Evolutionary conservation across 805 yeast genomes (phyloP), one percentile per base, ranked within the genome.

Genomic region (Barnettozyma vustinii): DNA sequence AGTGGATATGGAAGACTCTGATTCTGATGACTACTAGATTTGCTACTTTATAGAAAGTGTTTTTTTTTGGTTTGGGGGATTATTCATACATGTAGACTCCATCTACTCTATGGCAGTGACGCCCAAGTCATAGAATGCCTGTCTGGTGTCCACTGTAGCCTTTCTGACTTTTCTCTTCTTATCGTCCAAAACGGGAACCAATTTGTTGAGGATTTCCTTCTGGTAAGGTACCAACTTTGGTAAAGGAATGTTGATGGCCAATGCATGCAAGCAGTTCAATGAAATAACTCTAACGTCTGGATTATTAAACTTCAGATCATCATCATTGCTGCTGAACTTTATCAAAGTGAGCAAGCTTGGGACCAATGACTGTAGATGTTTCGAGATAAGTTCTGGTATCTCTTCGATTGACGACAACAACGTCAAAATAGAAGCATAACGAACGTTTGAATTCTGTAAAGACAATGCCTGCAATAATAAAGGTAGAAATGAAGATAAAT

Each of bases 131-230:
- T 70, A 87, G 58, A 79, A 84, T 0, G 74, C 69, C 62, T 92
- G 97, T 60, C 97, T 78, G 47, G 92, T 80, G 56, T 85, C 89
- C 46, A 86, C 82, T 7, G 92, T 85, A 45, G 79, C 73, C 61
- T 81, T 84, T 60, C 99, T 77, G 1, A 92, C 87, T 2, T 66
- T 68, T 64, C 99, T 77, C 60, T 74, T 83, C 43, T 73, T 75
- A 63, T 92, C 97, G 56, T 85, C 94, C 53, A 94, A 69, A 0
- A 77, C 81, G 1, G 59, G 62, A 1, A 68, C 70, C 41, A 87
- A 66, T 13, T 70, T 73, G 18, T 57, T 63, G 35, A 87, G 69
- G 10, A 87, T 54, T 9, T 44, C 43, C 43, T 52, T 52, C 40
- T 58, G 79, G 58, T 73, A 84, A 5, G 83, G 81, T 20, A 77